Evolutionary conservation across 2,329 filamentous ascomycete genomes (phyloP), one percentile per base, ranked within the genome.

Genomic region (Diplodia scrobiculata): DNA sequence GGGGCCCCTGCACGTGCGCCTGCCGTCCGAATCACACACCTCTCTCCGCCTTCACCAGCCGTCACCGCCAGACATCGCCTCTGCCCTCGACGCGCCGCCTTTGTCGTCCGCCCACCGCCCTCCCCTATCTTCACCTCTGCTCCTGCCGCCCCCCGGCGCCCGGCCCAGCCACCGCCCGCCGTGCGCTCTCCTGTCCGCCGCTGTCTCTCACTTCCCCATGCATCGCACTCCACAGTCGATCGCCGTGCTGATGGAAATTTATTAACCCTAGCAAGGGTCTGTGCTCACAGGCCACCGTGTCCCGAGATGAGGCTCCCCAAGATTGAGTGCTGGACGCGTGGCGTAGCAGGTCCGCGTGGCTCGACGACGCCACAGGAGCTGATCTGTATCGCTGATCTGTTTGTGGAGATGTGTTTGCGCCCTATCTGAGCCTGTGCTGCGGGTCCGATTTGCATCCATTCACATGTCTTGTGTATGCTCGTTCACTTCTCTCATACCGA

Each of bases 241-340:
- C 63, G 48, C 38, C 51, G 21, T 64, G 48, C 45, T 58, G 63
- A 65, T 55, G 51, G 51, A 65, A 65, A 65, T 65, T 65, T 62
- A 62, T 50, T 10, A 32, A 7, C 55, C 55, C 21, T 47, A 9
- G 21, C 17, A 6, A 3, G 17, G 55, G 55, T 41, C 58, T 62
- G 58, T 62, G 58, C 58, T 50, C 27, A 48, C 55, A 50, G 45
- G 58, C 58, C 58, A 62, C 58, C 58, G 58, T 62, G 58, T 62
- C 58, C 58, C 58, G 58, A 62, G 58, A 62, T 62, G 58, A 62
- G 25, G 41, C 52, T 34, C 58, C 58, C 41, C n/a, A 34, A 34
- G 41, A 62, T 50, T 50, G 21, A 62, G 58, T 50, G 58, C 45
- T 34, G 29, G 21, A 51, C 58, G 58, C 58, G 58, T 62, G 58